Evolutionary conservation across 2,329 filamentous ascomycete genomes (phyloP), one percentile per base, ranked within the genome.

Genomic region (Pyrenochaeta sp.): DNA sequence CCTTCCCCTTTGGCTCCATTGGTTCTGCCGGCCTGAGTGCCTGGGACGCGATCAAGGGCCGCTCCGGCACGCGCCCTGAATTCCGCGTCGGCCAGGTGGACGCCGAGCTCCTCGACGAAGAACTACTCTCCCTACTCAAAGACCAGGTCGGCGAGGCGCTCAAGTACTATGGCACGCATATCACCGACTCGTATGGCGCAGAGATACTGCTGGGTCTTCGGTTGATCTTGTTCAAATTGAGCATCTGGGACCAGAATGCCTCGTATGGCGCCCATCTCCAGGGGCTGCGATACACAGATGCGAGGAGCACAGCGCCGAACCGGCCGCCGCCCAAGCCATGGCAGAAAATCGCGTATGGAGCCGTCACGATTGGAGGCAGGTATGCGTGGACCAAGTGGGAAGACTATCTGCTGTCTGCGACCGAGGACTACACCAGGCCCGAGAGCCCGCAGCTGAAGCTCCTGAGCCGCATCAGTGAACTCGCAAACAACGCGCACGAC

Each of bases 61-160:
- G 88, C 48, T 86, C 91, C 65, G 90, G 90, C 30, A 93, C 89
- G 17, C 79, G 85, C 11, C 93, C 94, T 4, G 87, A 89, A 8
- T 96, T 96, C 69, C 86, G 94, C 40, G 94, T 99, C 19, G 91
- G 93, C 19, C 94, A 99, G 74, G 90, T 97, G 29, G 94, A 99
- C 71, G 91, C 94, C 24, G 94, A 97, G 71, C 78, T 99, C 35
- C 81, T 99, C 13, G 94, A 99, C 71, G 90, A 96, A 66, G 94
- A 97, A 74, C 79, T 99, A 31, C 79, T 97, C 17, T 83, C 84
- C n/a, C 80, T 97, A 54, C 77, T 99, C 46, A 91, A 89, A 66
- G 84, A 82, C 5, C 93, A 99, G 72, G 90, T 94, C 21, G 87
- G 85, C 55, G 90, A 96, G 55, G 94, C 86, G 9, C 76, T 97